Percentiles rank a stretch among this genome's conserved stretches.
Conservation (phyloP, 306 rosid genomes). For the Rosa lucieae region DNA sequence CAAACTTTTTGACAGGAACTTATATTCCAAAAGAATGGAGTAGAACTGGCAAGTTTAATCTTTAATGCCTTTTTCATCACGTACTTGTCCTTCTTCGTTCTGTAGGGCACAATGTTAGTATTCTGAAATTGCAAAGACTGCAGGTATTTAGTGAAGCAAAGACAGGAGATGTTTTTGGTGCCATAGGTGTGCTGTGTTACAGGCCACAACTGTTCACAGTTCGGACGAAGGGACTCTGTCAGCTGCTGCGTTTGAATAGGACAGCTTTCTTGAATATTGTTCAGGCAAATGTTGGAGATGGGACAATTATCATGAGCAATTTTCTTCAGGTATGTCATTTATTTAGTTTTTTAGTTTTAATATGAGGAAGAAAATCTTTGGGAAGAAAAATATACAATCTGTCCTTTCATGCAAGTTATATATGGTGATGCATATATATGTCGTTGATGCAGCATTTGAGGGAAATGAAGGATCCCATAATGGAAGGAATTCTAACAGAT, state of each 20-base stretch:
- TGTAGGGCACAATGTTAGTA: neutral
- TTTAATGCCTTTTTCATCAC: neutral
- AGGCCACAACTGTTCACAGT: conserved; percentile 68
- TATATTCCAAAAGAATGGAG: conserved; percentile 40
- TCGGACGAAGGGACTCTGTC: conserved; percentile 68
- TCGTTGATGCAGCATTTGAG: conserved; percentile 49
- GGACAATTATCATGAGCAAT: conserved; percentile 63
- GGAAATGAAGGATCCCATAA: conserved; percentile 33
- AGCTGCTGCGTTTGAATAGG: conserved; percentile 70
- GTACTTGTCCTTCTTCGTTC: conserved; percentile 9
- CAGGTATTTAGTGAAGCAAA: conserved; percentile 58
- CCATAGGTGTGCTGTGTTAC: conserved; percentile 74
- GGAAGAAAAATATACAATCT: neutral
- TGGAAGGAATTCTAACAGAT: conserved; percentile 50
- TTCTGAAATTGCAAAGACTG: conserved; percentile 16
- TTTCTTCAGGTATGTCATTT: conserved; percentile 49
- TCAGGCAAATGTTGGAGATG: conserved; percentile 71
- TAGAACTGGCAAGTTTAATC: conserved; percentile 54
- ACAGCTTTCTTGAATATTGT: conserved; percentile 51
- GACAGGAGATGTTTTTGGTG: conserved; percentile 63
- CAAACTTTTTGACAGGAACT: conserved; percentile 54
- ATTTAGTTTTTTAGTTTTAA: neutral
- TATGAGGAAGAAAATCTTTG: neutral
- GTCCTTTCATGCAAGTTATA: neutral
- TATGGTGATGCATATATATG: neutral